phyloP scores from a whole-genome alignment of 2,329 filamentous ascomycete genomes.

The Stromatinia cepivora region DNA sequence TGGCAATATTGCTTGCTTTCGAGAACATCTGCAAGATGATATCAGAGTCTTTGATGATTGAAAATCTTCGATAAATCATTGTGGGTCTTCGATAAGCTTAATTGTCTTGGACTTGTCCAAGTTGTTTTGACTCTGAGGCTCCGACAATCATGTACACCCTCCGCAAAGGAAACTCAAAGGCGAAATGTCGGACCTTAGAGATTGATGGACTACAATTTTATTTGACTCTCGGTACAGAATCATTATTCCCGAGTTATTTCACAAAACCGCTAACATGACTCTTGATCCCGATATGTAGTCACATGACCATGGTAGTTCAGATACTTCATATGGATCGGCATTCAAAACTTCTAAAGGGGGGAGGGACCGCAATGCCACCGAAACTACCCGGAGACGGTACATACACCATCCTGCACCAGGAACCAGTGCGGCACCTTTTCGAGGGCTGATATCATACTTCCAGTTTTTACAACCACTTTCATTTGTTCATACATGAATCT shows the following conservation, averaged over 20 bases:
- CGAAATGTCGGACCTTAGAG: background rate
- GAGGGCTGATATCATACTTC: conserved; percentile 22
- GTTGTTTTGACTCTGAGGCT: background rate
- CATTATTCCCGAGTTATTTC: background rate
- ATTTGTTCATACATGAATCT: background rate
- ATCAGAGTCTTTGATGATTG: conserved; percentile 16
- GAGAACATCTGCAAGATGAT: conserved; percentile 22
- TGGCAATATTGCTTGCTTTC: conserved; percentile 14
- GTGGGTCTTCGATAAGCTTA: conserved; percentile 24
- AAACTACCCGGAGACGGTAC: conserved; percentile 7
- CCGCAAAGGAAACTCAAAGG: background rate
- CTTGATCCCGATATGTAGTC: background rate
- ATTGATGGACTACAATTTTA: background rate
- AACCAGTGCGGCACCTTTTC: conserved; percentile 16
- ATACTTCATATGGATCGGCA: conserved; percentile 8
- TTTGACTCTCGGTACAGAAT: background rate
- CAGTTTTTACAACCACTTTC: background rate
- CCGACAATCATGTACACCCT: background rate
- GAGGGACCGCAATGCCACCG: conserved; percentile 21
- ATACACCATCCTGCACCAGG: conserved; percentile 9
- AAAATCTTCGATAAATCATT: conserved; percentile 10
- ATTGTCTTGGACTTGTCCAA: background rate
- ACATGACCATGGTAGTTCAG: conserved; percentile 14
- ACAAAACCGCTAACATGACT: background rate
- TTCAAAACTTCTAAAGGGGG: conserved; percentile 2